phyloP scores from a whole-genome alignment of 768 basidiomycete species.

The Crepidotus variabilis region DNA sequence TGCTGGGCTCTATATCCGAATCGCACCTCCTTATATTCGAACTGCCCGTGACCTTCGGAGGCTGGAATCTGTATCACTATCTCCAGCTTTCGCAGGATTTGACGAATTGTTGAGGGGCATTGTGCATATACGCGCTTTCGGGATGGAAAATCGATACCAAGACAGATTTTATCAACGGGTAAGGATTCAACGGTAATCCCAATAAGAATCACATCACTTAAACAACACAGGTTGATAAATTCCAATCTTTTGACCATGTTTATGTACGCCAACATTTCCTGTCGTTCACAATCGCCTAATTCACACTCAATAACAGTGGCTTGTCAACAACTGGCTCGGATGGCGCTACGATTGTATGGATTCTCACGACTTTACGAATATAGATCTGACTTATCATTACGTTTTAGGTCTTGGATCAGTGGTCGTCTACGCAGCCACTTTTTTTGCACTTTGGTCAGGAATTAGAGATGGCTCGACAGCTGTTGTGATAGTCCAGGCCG shows the following conservation, averaged over 20 bases:
- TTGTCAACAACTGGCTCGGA: slow-evolving; percentile 64
- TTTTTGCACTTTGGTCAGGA: slow-evolving; percentile 60
- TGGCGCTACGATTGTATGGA: slow-evolving; percentile 71
- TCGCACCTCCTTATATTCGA: slow-evolving; percentile 57
- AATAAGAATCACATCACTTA: neutral
- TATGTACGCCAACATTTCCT: slow-evolving; percentile 43
- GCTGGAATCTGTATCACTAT: slow-evolving; percentile 62
- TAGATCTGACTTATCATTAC: neutral
- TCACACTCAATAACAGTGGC: slow-evolving; percentile 45
- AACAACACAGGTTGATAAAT: slow-evolving; percentile 47
- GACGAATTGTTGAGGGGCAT: slow-evolving; percentile 69
- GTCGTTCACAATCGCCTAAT: neutral
- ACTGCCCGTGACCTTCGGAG: slow-evolving; percentile 66
- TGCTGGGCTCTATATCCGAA: slow-evolving; percentile 62
- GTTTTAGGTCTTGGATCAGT: slow-evolving; percentile 59
- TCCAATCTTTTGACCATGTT: slow-evolving; percentile 69
- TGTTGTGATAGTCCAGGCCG: slow-evolving; percentile 69
- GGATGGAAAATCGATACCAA: slow-evolving; percentile 66
- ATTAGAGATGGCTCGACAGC: slow-evolving; percentile 61
- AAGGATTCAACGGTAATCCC: neutral
- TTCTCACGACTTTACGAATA: neutral
- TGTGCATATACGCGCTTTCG: slow-evolving; percentile 66
- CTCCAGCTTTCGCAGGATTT: slow-evolving; percentile 71
- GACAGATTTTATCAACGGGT: slow-evolving; percentile 58
- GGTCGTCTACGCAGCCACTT: slow-evolving; percentile 63